These are phyloP conservation scores for Trifolium repens DNA, from an alignment of 306 rosid species.

Conservation along the genomic window DNA sequence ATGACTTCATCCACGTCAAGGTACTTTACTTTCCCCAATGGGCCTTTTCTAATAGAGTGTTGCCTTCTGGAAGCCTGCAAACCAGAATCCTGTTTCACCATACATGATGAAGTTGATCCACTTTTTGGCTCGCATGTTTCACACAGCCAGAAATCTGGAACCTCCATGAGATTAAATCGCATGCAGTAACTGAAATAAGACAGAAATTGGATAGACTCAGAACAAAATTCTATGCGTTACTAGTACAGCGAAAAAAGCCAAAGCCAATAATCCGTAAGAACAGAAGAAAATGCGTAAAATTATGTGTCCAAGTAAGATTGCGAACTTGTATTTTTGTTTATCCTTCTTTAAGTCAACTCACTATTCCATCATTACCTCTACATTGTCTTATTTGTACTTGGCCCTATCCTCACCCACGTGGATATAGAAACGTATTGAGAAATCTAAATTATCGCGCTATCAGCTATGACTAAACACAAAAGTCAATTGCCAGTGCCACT, in stretches of 20 bases:
- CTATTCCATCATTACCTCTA: background rate
- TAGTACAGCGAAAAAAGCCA: slow-evolving; percentile 1
- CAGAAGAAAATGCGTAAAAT: slow-evolving; percentile 12
- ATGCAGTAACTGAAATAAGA: slow-evolving; percentile 72
- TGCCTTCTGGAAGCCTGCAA: slow-evolving; percentile 42
- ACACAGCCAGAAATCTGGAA: slow-evolving; percentile 64
- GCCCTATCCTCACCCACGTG: background rate
- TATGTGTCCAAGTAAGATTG: slow-evolving; percentile 23
- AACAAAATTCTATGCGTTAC: slow-evolving; percentile 17
- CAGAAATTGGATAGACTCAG: slow-evolving; percentile 32
- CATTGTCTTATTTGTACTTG: background rate
- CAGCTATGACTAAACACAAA: background rate
- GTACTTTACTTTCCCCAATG: slow-evolving; percentile 63
- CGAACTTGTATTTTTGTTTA: background rate
- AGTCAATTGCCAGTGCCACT: too few relatives aligned
- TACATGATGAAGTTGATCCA: slow-evolving; percentile 16
- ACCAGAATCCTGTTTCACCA: slow-evolving; percentile 30
- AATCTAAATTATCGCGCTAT: background rate
- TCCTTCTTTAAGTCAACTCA: slow-evolving; percentile 5
- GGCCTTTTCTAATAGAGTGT: slow-evolving; percentile 20
- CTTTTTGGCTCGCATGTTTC: slow-evolving; percentile 47
- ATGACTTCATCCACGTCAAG: slow-evolving; percentile 64
- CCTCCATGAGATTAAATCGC: background rate
- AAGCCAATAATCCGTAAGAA: slow-evolving; percentile 16
- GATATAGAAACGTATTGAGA: background rate